Evolutionary conservation across 148 eudicot species (phyloP), one percentile per base, ranked within the genome.

Genomic region (Rheum nobile): DNA sequence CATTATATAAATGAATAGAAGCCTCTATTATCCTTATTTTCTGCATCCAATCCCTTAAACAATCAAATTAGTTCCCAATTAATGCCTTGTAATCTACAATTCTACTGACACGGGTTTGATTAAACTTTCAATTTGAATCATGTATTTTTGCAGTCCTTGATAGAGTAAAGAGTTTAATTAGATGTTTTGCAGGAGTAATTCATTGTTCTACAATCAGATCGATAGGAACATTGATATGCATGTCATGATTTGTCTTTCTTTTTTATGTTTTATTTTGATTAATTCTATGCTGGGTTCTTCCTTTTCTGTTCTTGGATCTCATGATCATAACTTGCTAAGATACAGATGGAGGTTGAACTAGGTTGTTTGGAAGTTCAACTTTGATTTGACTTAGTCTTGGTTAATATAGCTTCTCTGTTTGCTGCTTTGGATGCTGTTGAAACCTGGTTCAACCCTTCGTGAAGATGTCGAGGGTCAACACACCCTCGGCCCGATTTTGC

Each of bases 191-290:
- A 91, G 98, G 77, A 96, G 91, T 82, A 88, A 94, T 77, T 76
- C 83, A 35, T 78, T 94, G 72, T 90, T 97, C 63, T 88, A 89
- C 83, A 91, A 91, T 50, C 97, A 91, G n/a, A n/a, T n/a, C n/a
- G 85, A 91, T 94, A 68, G 98, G 79, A 77, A 87, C 79, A 84
- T 75, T 91, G 65, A 87, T 94, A 80, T 86, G 91, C 83, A 78
- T 85, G 79, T 79, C 98, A 14, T 31, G 3, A 21, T 71, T 32
- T 19, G 5, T 71, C 0, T 1, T 17, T 41, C n/a, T 17, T 8
- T 8, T 9, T 32, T 19, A n/a, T 24, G 16, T 21, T 3, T 67
- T 69, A 54, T 35, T n/a, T 69, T 41, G 9, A 11, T 26, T 38
- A 2, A 21, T 8, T 21, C 22, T 71, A 0, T 71, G 16, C 13